Evolutionary conservation across 139 green algal genomes (phyloP), one percentile per base, ranked within the genome.

Genomic region (Chlorella sorokiniana): DNA sequence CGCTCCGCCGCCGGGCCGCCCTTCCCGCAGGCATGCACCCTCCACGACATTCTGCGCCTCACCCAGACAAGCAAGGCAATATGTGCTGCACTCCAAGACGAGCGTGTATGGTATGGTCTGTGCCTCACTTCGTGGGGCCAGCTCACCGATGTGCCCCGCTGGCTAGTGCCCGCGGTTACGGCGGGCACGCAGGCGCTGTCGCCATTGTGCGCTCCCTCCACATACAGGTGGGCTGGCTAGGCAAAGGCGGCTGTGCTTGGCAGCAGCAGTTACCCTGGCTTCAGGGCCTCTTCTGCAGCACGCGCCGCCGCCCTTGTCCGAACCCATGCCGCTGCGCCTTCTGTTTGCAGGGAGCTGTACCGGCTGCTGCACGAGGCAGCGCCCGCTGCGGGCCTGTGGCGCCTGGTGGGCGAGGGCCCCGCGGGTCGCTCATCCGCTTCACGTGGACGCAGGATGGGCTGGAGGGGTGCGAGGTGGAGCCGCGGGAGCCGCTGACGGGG

Each of bases 361-460:
- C 35, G 64, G 33, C 59, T 87, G 73, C 68, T 78, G 22, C 67
- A 87, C 77, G 44, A 62, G n/a, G 16, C 27, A 1, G 62, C 69
- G 9, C 65, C 74, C 22, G 27, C 56, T 44, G 83, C 77, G 37
- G 68, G 79, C 29, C 40, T 87, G 42, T 87, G 83, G 83, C 75
- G 77, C n/a, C 45, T 81, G 51, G 67, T 85, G 31, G 83, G 83
- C 25, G 78, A 85, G 76, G 83, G 83, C 64, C 78, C 56, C 33
- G 56, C 6, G 35, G 42, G 27, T 45, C 52, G 29, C 67, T 87
- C 7, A 64, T 87, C 23, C 6, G 3, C 37, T 85, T 87, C 25
- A 18, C 31, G 42, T 87, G 83, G 83, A 38, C 27, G 41, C 41
- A 23, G 2, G 65, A 81, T 40, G 78, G 77, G 23, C 59, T 87